phyloP scores from a whole-genome alignment of 441 rosid genomes.

The Populus tomentosa region DNA sequence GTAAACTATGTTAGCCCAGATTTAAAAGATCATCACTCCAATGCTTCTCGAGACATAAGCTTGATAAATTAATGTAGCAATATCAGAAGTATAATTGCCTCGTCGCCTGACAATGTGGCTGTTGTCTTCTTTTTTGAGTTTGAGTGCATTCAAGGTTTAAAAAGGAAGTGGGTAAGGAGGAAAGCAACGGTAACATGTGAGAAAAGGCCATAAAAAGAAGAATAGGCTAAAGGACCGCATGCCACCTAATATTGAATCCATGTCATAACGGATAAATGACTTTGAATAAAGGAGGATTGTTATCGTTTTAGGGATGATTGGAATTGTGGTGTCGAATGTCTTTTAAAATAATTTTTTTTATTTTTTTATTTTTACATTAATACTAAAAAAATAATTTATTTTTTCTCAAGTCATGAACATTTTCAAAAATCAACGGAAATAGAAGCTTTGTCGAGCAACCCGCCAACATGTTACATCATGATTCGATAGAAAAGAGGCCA shows the following conservation, averaged over 20 bases:
- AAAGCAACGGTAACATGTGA: background rate
- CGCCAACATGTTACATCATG: slow-evolving; percentile 19
- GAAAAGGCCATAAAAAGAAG: background rate
- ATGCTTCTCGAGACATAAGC: background rate
- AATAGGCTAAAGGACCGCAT: slow-evolving; percentile 8
- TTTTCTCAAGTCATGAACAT: no score
- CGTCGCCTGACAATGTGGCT: background rate
- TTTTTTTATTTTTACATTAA: no score
- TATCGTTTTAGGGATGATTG: no score
- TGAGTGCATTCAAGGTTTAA: slow-evolving; percentile 8
- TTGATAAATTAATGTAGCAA: background rate
- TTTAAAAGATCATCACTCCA: background rate
- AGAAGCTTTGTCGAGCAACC: no score
- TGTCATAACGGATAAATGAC: slow-evolving; percentile 14
- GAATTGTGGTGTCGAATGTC: no score
- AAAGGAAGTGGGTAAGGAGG: background rate
- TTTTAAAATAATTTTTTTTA: no score
- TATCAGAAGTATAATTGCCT: background rate
- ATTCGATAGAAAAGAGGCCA: slow-evolving; percentile 7
- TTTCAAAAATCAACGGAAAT: no score
- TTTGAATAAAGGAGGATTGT: background rate
- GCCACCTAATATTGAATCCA: slow-evolving; percentile 9
- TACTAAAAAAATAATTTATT: no score
- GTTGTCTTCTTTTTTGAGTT: background rate
- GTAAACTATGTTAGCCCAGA: background rate